phyloP scores from a whole-genome alignment of 768 basidiomycete species.

The Podaxis sp. region DNA sequence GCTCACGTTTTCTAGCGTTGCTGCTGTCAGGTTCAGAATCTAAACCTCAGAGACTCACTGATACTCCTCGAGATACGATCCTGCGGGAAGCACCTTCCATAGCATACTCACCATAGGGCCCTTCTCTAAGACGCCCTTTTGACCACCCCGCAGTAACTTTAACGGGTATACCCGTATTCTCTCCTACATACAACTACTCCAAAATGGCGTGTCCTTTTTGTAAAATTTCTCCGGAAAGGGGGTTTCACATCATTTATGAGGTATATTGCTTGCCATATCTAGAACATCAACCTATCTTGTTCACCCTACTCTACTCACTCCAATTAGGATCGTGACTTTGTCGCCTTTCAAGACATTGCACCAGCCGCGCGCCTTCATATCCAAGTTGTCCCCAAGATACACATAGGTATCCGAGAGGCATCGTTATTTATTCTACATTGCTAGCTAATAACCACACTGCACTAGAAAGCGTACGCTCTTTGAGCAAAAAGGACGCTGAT shows the following conservation, averaged over 20 bases:
- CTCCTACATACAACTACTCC: too few species aligned
- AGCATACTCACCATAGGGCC: too few species aligned
- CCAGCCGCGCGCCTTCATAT: conserved; percentile 52
- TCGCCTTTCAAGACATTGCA: conserved; percentile 52
- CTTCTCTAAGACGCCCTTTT: too few species aligned
- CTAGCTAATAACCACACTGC: conserved; percentile 25
- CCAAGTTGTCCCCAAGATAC: conserved; percentile 49
- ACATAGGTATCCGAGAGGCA: conserved; percentile 40
- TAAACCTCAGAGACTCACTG: too few species aligned
- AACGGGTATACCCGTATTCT: not conserved
- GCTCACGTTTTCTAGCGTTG: too few species aligned
- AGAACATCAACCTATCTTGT: not conserved
- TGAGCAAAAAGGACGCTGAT: conserved; percentile 43
- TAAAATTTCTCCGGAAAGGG: conserved; percentile 5
- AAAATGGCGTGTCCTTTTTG: conserved; percentile 9
- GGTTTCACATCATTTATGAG: conserved; percentile 12
- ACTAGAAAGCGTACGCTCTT: conserved; percentile 54
- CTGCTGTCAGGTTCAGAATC: too few species aligned
- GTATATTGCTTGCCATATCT: not conserved
- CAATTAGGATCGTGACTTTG: conserved; percentile 43
- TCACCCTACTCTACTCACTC: not conserved
- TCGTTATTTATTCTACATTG: not conserved
- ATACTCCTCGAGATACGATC: too few species aligned
- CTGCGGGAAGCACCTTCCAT: too few species aligned
- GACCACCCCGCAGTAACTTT: too few species aligned